phyloP scores from a whole-genome alignment of 192 early-diverging fungal species.

The Podila minutissima region DNA sequence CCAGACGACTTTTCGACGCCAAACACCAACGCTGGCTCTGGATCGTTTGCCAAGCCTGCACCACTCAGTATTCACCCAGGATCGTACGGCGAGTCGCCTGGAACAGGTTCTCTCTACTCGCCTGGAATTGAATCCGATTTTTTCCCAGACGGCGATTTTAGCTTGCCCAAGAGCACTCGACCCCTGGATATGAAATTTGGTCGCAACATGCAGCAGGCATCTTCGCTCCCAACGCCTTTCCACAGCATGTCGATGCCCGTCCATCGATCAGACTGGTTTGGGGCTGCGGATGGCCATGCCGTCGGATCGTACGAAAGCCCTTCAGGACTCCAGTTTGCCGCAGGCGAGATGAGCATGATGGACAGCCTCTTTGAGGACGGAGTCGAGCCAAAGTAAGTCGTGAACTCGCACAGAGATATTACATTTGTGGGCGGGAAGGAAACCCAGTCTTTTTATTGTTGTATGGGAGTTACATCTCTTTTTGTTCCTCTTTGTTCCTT shows the following conservation, averaged over 20 bases:
- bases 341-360: conserved; percentile 53
- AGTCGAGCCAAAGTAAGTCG: conserved; percentile 57
- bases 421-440: not conserved
- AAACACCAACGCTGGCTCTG: conserved; percentile 3
- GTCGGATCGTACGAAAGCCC: conserved; percentile 46
- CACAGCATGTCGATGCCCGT: conserved; percentile 53
- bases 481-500: not conserved
- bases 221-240: conserved; percentile 9
- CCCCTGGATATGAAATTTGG: conserved; percentile 48
- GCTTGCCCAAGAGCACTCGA: conserved; percentile 36
- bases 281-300: conserved; percentile 37
- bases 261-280: conserved; percentile 48
- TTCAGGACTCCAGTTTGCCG: conserved; percentile 36
- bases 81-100: conserved; percentile 34
- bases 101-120: conserved; percentile 25
- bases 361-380: conserved; percentile 59
- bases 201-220: conserved; percentile 31
- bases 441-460: not conserved
- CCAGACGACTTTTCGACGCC: conserved; percentile 29
- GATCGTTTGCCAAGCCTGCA: conserved; percentile 18
- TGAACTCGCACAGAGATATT: not conserved
- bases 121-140: conserved; percentile 16
- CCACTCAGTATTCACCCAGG: conserved; percentile 21
- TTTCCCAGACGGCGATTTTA: conserved; percentile 48
- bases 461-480: not conserved